Evolutionary conservation across 2,329 filamentous ascomycete species (phyloP), one percentile per base, ranked within the genome.

Genomic region (Saccharata proteae): DNA sequence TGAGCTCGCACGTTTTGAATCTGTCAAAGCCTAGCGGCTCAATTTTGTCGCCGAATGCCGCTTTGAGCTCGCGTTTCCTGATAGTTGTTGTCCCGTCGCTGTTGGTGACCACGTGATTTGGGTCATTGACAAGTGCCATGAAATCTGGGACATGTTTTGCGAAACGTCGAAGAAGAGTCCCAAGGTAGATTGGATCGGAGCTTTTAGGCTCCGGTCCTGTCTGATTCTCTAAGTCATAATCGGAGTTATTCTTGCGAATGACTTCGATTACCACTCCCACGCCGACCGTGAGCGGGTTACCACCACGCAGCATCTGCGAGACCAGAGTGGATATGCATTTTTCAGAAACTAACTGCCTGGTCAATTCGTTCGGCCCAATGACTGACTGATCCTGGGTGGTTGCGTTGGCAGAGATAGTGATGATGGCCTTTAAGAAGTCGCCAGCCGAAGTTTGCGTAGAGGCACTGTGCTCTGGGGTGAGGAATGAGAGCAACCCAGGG

Each of bases 311-410:
- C 90, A 98, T 98, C 46, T 88, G 83, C 10, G 71, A 65, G 37
- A 96, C 83, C n/a, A 98, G 69, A 37, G 75, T 75, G 48, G 88
- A 72, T 30, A 93, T 75, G 45, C 86, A 96, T 11, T 73, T 59
- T 39, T 80, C 74, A 1, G 90, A 96, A 2, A 98, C 90, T 4
- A 98, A 69, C 57, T 98, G 85, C 23, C 90, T 77, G 4, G 90
- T 98, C 29, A 98, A 71, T 51, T 93, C 90, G 53, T 98, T 98
- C 4, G 90, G 90, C 3, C 90, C 90, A 51, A 98, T 96, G 47
- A 92, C 94, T n/a, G 88, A 90, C 52, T 94, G 86, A 49, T 98
- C 90, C 48, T 94, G 93, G 45, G 93, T 90, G 2, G 88, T 94
- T 3, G 90, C 90, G 50, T 98, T 98, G 38, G 90, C 90, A 2